Conservation (phyloP, 2,329 filamentous ascomycete genomes). For the Apiospora kogelbergensis region DNA sequence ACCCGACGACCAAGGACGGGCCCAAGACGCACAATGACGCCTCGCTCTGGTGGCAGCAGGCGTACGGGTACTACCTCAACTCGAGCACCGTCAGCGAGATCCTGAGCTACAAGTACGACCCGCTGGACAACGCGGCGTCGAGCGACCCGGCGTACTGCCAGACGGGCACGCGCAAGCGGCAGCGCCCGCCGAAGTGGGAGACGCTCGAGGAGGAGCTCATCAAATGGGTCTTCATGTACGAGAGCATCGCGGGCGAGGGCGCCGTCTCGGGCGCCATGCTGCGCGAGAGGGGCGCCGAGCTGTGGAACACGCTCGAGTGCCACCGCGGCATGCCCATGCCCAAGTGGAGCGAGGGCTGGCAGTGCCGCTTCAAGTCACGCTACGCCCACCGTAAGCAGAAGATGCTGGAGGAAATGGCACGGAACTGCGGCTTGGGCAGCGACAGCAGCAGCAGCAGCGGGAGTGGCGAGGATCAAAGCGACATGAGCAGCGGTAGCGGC, state of each 20-base stretch:
- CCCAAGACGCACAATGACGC: constrained; percentile 15
- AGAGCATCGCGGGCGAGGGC: constrained; percentile 13
- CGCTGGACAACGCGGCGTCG: constrained; percentile 9
- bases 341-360: constrained; percentile 17
- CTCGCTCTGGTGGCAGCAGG: constrained; percentile 14
- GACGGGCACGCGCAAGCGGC: constrained; percentile 14
- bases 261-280: constrained; percentile 14
- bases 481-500: background rate
- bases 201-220: constrained; percentile 15
- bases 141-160: constrained; percentile 14
- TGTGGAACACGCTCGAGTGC: constrained; percentile 16
- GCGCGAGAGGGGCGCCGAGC: constrained; percentile 11
- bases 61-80: constrained; percentile 16
- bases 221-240: constrained; percentile 16
- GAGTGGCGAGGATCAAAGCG: background rate
- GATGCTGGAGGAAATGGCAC: constrained; percentile 13
- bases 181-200: constrained; percentile 15
- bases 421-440: constrained; percentile 10
- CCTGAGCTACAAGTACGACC: constrained; percentile 15
- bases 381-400: constrained; percentile 15
- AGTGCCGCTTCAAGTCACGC: constrained; percentile 14
- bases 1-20: constrained; percentile 13
- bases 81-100: constrained; percentile 15
- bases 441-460: background rate
- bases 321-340: constrained; percentile 15